Evolutionary conservation across 805 yeast species (phyloP), one percentile per base, ranked within the genome.

Genomic region (Zygosaccharomyces rouxii): DNA sequence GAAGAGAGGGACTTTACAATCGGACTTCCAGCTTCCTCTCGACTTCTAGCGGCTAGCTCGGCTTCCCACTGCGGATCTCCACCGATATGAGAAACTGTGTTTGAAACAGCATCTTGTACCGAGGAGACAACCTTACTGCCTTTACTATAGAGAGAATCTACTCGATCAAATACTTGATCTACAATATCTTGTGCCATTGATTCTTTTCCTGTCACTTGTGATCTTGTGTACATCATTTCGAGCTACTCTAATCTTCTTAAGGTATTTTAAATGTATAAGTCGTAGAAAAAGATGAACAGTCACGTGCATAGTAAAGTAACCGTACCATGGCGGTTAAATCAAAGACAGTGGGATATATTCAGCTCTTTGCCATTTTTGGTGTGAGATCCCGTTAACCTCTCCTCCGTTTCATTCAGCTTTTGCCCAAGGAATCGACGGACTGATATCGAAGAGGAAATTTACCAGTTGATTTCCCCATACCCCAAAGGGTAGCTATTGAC

Each of bases 131-230:
- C 41, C 10, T 39, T 38, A 7, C 39, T 38, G n/a, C 60, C 51
- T 35, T 48, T 51, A 13, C 37, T 35, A 14, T 53, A 31, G 28
- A 52, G 37, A 10, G 51, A 50, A 31, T 53, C 46, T 2, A 62
- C 58, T 2, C 52, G 42, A 46, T 56, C 55, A 42, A 63, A 63
- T 3, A 59, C 45, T 38, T 52, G 52, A 43, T 63, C 67, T 18
- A 63, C 57, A 18, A 60, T 38, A 48, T 60, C 63, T 26, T 54
- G 55, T 35, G 54, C 53, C 31, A 43, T 38, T 13, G 51, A 38
- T 33, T 26, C 23, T 33, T 16, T n/a, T 7, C 6, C 7, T 14
- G 44, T 2, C 11, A 25, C 7, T 19, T 7, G 21, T 16, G 22
- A 26, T 19, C 29, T 29, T 39, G 18, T 11, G 16, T 28, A 16